Evolutionary conservation across 371 early-diverging fungal species (phyloP), one percentile per base, ranked within the genome.

Genomic region (Funneliformis caledonium): DNA sequence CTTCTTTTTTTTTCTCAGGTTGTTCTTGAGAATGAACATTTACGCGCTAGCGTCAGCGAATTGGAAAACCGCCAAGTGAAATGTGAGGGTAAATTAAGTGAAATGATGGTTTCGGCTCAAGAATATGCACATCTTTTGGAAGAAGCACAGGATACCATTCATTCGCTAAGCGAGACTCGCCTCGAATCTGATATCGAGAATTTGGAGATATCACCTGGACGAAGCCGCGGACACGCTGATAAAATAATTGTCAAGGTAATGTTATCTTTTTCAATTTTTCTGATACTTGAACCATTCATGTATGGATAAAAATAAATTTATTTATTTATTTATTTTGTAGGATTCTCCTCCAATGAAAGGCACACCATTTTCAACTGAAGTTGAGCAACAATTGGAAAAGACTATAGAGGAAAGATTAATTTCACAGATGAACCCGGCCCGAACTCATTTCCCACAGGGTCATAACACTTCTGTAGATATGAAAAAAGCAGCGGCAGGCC

Each of bases 111-210:
- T 52, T 90, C 90, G 76, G 91, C 92, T 12, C 86, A 90, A 75
- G 91, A 92, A 81, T 92, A 92, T 83, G 90, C 92, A 9, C 81
- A 87, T 19, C 68, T 90, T 64, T 86, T 92, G 26, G 91, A 92
- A 76, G 89, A 91, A 77, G 92, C 92, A 2, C 92, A 92, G 80
- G 90, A 91, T 82, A 91, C 91, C 11, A 92, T 92, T 67, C 91
- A 92, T 59, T 83, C 83, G 37, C 76, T 89, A 56, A 86, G 88
- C 60, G 89, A 89, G 61, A 87, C 87, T 9, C 85, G 88, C 26
- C 62, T 87, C 59, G 80, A 82, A 64, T 88, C 88, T 45, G 89
- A 89, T 74, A 70, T 79, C 61, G 78, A 82, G 77, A 59, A 68
- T 81, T 22, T 81, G 79, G 69, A 82, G 73, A 47, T 82, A 81